A percentile compares a stretch with the other conserved stretches of the same genome.
These are phyloP conservation scores for Phytophthora niederhauseri DNA, from an alignment of 352 stramenopile genomes.

Conservation along the genomic window DNA sequence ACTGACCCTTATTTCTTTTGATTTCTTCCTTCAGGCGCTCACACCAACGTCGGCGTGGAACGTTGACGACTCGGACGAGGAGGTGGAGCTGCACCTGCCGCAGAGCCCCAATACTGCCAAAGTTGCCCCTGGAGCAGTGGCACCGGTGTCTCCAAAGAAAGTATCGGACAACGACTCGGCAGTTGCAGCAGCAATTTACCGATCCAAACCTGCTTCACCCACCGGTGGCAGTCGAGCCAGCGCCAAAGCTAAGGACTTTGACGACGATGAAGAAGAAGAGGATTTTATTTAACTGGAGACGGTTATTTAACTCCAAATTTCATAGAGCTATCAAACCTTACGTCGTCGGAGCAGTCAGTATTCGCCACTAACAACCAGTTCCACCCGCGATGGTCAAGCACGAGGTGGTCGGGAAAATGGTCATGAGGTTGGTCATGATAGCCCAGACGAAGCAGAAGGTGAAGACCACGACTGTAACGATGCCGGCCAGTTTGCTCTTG, in stretches of 20 bases:
- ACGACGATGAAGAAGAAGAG: constrained; percentile 63
- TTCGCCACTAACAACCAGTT: constrained; percentile 33
- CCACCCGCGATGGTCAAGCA: constrained; percentile 51
- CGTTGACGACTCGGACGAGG: constrained; percentile 82
- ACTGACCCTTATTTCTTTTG: background rate
- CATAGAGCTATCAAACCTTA: constrained; percentile 23
- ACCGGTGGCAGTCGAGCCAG: constrained; percentile 28
- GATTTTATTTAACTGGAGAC: constrained; percentile 66
- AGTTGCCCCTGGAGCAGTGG: constrained; percentile 25
- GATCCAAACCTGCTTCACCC: constrained; percentile 25
- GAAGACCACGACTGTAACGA: constrained; percentile 45
- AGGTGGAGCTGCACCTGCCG: constrained; percentile 70
- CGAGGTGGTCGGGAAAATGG: constrained; percentile 42
- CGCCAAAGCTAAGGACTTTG: constrained; percentile 31
- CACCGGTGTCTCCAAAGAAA: constrained; percentile 20
- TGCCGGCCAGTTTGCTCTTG: constrained; percentile 41
- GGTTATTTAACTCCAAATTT: too few species aligned
- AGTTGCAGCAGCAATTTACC: constrained; percentile 32
- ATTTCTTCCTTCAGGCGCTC: constrained; percentile 48
- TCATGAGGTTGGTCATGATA: constrained; percentile 60
- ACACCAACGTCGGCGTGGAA: constrained; percentile 84
- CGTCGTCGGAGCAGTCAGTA: constrained; percentile 2
- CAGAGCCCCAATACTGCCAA: constrained; percentile 41
- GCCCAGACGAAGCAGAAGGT: constrained; percentile 52
- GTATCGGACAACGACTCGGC: constrained; percentile 18